Evolutionary conservation across 176 grass and related monocot species (phyloP), one percentile per base, ranked within the genome.

Genomic region (Microstegium vimineum): DNA sequence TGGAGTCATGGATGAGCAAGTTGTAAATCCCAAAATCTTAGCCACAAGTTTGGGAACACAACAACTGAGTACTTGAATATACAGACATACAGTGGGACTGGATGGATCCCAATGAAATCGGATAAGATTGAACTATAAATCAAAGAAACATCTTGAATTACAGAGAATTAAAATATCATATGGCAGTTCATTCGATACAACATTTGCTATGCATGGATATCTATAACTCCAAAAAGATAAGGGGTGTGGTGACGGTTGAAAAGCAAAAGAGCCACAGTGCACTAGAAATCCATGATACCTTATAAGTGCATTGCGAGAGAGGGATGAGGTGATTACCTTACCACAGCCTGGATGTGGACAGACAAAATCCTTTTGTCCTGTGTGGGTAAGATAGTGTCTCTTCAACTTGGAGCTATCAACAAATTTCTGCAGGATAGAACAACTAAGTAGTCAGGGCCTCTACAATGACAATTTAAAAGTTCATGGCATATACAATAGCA

Each of bases 351-450:
- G 89, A 85, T 92, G 85, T 60, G 87, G 87, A 61, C 94, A 94
- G 41, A 92, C 51, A 62, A 97, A 97, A 92, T 94, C 87, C 38
- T 87, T 94, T 83, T 97, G 90, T 87, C 92, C 94, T 34, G 94
- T 97, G 74, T 97, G 94, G 14, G 81, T 90, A 89, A 97, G 90
- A 56, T 84, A 27, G 74, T 97, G 94, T 36, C 94, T 92, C 86
- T 94, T 97, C 79, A 97, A 81, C 90, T 97, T 94, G 72, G 94
- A 97, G 83, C 90, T 94, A 66, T 92, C 94, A 47, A 74, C 75
- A 80, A 97, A 97, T 94, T 94, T 97, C 92, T 97, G 90, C 81
- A 81, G 52, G 74, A 78, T 7, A 91, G 57, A 84, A 25, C 3
- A 69, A 68, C 25, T 1, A 46, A 0, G 33, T 42, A 69, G 65